A percentile compares a stretch with the other conserved stretches of the same genome.
phyloP scores from a whole-genome alignment of 441 rosid species.

The Erodium moschatum region DNA sequence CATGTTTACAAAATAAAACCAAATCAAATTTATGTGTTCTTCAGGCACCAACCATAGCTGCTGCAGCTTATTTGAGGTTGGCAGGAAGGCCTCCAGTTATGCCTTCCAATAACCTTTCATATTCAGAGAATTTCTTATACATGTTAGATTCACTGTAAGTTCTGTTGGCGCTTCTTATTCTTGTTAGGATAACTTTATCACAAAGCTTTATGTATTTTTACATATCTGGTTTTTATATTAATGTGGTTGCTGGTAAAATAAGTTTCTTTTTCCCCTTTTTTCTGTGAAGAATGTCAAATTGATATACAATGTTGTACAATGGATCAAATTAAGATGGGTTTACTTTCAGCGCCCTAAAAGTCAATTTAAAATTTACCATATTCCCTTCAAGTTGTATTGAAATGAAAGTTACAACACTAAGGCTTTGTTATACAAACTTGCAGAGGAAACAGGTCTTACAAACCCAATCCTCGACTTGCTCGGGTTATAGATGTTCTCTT shows the following conservation, averaged over 20 bases:
- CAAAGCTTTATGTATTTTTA: background rate
- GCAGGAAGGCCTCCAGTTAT: constrained; percentile 94
- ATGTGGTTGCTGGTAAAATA: background rate
- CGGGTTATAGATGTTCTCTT: constrained; percentile 81
- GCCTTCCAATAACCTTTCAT: constrained; percentile 77
- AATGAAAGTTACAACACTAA: background rate
- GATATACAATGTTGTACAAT: background rate
- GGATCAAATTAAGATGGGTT: background rate
- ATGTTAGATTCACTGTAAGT: constrained; percentile 90
- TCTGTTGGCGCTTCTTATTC: background rate
- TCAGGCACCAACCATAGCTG: constrained; percentile 92
- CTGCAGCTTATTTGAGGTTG: constrained; percentile 86
- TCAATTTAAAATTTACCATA: too few species aligned
- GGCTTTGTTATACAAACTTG: constrained; percentile 11
- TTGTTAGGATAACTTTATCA: background rate
- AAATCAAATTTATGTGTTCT: background rate
- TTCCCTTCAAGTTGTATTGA: background rate
- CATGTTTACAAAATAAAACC: background rate
- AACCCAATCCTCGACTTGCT: constrained; percentile 87
- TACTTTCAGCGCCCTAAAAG: too few species aligned
- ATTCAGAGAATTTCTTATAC: constrained; percentile 83
- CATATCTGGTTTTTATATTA: background rate
- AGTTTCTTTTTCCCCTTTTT: background rate
- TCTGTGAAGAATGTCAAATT: background rate
- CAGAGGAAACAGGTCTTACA: constrained; percentile 87